phyloP scores from a whole-genome alignment of 306 rosid species.

The Delonix regia region DNA sequence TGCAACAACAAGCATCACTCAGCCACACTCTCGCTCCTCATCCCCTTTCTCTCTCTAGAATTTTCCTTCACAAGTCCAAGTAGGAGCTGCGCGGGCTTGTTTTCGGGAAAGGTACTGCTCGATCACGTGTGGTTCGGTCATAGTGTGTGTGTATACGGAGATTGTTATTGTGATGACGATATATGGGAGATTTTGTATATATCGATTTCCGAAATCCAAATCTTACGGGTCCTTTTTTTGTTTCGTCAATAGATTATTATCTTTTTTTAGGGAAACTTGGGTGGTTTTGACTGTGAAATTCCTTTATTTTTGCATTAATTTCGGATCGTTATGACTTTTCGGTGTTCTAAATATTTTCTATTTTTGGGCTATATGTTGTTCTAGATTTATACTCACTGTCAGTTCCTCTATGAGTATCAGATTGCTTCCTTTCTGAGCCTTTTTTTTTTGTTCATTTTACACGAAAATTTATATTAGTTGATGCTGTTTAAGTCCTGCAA shows the following conservation, averaged over 20 bases:
- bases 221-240: neutral
- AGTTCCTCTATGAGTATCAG: neutral
- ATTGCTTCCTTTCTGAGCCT: neutral
- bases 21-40: slow-evolving; percentile 5
- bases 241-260: neutral
- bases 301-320: slow-evolving; percentile 36
- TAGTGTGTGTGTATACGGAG: slow-evolving; percentile 14
- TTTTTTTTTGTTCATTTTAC: slow-evolving; percentile 12
- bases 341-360: neutral
- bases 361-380: slow-evolving; percentile 7
- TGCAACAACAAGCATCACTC: slow-evolving; percentile 1
- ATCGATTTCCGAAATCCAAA: neutral
- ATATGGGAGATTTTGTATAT: neutral
- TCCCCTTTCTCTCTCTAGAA: neutral
- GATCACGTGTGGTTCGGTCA: slow-evolving; percentile 16
- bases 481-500: neutral
- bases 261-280: neutral
- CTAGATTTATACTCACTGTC: slow-evolving; percentile 9
- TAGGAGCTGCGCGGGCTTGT: neutral
- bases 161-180: neutral
- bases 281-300: slow-evolving; percentile 30
- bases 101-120: slow-evolving; percentile 38
- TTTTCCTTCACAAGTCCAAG: neutral
- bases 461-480: neutral
- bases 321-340: slow-evolving; percentile 46